Conservation (phyloP, 2,329 filamentous ascomycete species). For the Neofusicoccum umdonicola region DNA sequence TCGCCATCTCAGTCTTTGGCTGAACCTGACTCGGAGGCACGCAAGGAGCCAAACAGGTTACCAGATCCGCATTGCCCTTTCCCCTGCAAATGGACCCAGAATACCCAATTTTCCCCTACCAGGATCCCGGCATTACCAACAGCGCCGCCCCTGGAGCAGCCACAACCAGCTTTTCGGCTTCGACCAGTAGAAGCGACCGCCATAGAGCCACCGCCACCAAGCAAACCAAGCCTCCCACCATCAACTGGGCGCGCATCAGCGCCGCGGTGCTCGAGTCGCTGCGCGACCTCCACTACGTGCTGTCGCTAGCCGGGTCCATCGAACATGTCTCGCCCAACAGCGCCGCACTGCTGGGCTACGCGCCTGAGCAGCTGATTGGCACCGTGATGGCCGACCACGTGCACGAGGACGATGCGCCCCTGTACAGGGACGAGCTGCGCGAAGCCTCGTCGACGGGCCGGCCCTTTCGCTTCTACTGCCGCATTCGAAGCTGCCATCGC, state of each 20-base stretch:
- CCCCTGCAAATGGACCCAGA: background rate
- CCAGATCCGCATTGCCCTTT: background rate
- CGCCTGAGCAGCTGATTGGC: background rate
- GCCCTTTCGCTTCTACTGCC: conserved; percentile 12
- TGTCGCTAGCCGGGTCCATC: background rate
- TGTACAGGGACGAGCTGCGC: conserved; percentile 5
- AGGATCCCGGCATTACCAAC: background rate
- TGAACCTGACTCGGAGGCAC: background rate
- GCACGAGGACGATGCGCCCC: conserved; percentile 11
- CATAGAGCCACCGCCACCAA: background rate
- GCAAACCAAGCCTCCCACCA: background rate
- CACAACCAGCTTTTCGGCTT: background rate
- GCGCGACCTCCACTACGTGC: conserved; percentile 7
- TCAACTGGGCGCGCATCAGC: conserved; percentile 3
- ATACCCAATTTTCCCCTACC: background rate
- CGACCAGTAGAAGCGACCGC: background rate
- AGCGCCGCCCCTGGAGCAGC: background rate
- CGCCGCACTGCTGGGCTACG: conserved; percentile 1
- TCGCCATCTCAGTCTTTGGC: background rate
- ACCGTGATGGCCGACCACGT: conserved; percentile 2
- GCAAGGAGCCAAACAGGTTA: background rate
- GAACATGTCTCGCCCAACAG: conserved; percentile 10
- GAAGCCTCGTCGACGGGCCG: conserved; percentile 7
- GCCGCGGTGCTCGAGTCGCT: conserved; percentile 5
- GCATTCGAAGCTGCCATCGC: background rate